Evolutionary conservation across 1,284 basidiomycete species (phyloP).

Genomic region (Earliella scabrosa): DNA sequence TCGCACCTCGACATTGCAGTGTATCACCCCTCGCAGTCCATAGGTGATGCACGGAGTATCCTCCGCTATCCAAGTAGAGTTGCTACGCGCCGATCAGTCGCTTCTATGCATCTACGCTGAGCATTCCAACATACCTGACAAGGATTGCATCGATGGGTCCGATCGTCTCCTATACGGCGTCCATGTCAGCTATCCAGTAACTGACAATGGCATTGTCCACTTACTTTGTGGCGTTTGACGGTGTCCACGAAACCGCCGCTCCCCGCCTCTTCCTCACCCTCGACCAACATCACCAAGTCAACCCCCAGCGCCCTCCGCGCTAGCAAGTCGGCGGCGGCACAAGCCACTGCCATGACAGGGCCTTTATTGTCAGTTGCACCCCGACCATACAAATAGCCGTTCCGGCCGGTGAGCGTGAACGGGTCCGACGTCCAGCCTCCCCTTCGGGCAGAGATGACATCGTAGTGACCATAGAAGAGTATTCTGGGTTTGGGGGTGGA

Average conservation of each 20-base stretch:
- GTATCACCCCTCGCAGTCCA: conserved; percentile 91
- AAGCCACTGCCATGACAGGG: conserved; percentile 90
- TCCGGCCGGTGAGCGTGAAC: conserved; percentile 81
- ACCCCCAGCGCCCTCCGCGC: conserved; percentile 76
- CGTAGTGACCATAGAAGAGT: conserved; percentile 95
- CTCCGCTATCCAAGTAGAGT: conserved; percentile 97
- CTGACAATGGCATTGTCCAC: not conserved
- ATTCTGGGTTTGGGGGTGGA: conserved; percentile 68
- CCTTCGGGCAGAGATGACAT: conserved; percentile 82
- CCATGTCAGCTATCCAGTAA: not conserved
- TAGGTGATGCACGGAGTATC: conserved; percentile 96
- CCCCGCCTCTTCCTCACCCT: conserved; percentile 96
- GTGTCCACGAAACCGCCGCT: conserved; percentile 84
- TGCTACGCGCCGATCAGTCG: conserved; percentile 49
- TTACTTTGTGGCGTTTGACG: conserved; percentile 76
- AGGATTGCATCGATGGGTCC: conserved; percentile 87
- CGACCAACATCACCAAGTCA: conserved; percentile 90
- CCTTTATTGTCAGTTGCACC: conserved; percentile 95
- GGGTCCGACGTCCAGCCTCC: conserved; percentile 87
- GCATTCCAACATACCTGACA: conserved; percentile 57
- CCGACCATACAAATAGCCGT: conserved; percentile 94
- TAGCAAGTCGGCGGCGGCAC: conserved; percentile 84
- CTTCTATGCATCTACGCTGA: not conserved
- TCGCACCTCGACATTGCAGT: conserved; percentile 75
- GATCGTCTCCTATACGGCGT: conserved; percentile 62